Percentiles rank a stretch among this genome's conserved stretches.
These are phyloP conservation scores for Dissophora globulifera DNA, from an alignment of 192 early-diverging fungal species.

Conservation along the genomic window DNA sequence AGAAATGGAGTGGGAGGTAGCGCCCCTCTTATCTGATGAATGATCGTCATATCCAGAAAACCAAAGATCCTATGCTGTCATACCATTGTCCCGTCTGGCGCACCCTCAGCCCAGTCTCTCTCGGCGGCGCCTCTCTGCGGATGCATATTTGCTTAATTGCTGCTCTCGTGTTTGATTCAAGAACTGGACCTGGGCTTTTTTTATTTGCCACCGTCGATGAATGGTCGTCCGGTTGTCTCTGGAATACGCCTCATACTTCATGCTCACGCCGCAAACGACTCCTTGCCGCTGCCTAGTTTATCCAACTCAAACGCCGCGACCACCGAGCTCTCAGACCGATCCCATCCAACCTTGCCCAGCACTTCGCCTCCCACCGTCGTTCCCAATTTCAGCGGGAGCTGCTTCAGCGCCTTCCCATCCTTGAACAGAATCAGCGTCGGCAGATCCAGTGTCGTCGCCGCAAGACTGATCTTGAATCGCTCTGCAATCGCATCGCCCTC, in stretches of 20 bases:
- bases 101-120: too few species aligned
- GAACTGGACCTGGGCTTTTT: too few species aligned
- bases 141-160: not conserved
- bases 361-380: conserved; percentile 45
- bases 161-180: not conserved
- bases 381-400: conserved; percentile 55
- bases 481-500: conserved; percentile 52
- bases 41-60: too few species aligned
- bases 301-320: conserved; percentile 37
- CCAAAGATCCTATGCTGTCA: not conserved
- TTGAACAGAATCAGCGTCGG: conserved; percentile 65
- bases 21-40: too few species aligned
- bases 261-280: conserved; percentile 18
- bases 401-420: conserved; percentile 56
- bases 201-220: too few species aligned
- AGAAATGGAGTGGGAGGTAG: not conserved
- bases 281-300: conserved; percentile 50
- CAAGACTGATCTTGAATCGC: conserved; percentile 59
- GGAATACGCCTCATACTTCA: too few species aligned
- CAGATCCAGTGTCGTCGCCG: conserved; percentile 62
- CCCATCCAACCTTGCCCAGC: conserved; percentile 52
- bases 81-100: not conserved
- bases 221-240: not conserved
- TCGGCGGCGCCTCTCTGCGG: too few species aligned
- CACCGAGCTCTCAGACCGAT: conserved; percentile 43